phyloP scores from a whole-genome alignment of 805 yeast species.

The Saccharomycopsis javanensis region DNA sequence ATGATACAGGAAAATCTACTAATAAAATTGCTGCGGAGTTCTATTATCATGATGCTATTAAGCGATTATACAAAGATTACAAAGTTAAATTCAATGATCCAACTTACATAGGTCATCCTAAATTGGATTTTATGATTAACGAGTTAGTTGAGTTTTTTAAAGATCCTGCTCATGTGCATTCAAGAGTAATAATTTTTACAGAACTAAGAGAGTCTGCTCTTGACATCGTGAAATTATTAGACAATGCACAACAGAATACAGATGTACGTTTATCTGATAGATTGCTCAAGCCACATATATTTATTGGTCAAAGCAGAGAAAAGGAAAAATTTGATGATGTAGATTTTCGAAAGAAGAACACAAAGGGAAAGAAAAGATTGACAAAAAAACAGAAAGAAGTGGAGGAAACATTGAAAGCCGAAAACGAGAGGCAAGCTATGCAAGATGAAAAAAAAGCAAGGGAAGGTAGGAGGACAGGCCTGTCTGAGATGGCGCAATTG shows the following conservation, averaged over 20 bases:
- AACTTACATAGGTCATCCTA: constrained; percentile 37
- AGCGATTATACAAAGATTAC: constrained; percentile 35
- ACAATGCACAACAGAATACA: constrained; percentile 21
- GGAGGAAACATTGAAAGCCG: constrained; percentile 26
- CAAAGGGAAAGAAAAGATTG: constrained; percentile 35
- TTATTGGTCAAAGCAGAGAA: constrained; percentile 84
- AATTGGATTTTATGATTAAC: constrained; percentile 48
- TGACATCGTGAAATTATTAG: constrained; percentile 65
- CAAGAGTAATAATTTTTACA: constrained; percentile 79
- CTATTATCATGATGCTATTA: constrained; percentile 42
- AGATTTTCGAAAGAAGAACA: constrained; percentile 33
- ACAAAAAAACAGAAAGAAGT: constrained; percentile 27
- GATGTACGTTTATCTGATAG: constrained; percentile 22
- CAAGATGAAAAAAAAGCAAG: constrained; percentile 28
- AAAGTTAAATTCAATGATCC: background rate
- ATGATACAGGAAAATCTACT: constrained; percentile 48
- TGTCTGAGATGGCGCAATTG: constrained; percentile 67
- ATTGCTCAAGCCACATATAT: constrained; percentile 60
- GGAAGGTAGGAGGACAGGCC: constrained; percentile 37
- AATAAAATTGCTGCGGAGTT: constrained; percentile 55
- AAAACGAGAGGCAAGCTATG: constrained; percentile 26
- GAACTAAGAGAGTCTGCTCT: constrained; percentile 85
- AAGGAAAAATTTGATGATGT: constrained; percentile 59
- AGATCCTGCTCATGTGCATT: constrained; percentile 28
- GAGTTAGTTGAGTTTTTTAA: constrained; percentile 50